These are phyloP conservation scores for Pseudopediastrum boryanum DNA, from an alignment of 139 green algal species.

Conservation along the genomic window DNA sequence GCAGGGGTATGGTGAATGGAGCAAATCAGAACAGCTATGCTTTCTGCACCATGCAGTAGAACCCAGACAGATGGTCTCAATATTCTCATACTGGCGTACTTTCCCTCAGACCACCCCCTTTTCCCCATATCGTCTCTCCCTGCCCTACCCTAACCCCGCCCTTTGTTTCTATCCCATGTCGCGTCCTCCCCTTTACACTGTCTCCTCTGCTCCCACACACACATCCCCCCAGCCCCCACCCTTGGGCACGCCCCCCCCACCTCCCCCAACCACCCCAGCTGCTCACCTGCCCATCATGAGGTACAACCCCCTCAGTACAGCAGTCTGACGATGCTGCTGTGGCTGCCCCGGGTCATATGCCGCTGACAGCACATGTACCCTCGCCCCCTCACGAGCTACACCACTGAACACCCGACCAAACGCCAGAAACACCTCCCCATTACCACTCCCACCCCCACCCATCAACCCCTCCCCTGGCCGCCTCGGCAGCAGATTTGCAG, in stretches of 20 bases:
- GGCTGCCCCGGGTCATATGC: slow-evolving; percentile 70
- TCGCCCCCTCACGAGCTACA: slow-evolving; percentile 59
- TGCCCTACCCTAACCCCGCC: too few relatives aligned
- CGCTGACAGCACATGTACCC: slow-evolving; percentile 79
- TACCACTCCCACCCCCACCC: neutral
- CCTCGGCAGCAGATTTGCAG: slow-evolving; percentile 62
- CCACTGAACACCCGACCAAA: slow-evolving; percentile 91
- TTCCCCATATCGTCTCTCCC: too few relatives aligned
- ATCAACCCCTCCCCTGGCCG: slow-evolving; percentile 1
- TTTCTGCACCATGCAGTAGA: too few relatives aligned
- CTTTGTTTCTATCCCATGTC: too few relatives aligned
- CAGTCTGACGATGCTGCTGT: slow-evolving; percentile 46
- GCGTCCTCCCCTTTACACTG: too few relatives aligned
- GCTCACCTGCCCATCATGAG: slow-evolving; percentile 97
- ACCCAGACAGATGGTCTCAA: too few relatives aligned
- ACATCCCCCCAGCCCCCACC: neutral
- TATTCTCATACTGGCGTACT: too few relatives aligned
- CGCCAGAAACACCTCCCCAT: slow-evolving; percentile 82
- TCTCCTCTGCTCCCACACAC: neutral
- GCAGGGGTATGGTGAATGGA: too few relatives aligned
- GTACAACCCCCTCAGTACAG: slow-evolving; percentile 73
- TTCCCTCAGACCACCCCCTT: too few relatives aligned
- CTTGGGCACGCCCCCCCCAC: neutral
- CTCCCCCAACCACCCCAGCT: slow-evolving; percentile 61
- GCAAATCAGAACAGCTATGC: too few relatives aligned